These are phyloP conservation scores for Anisodus tanguticus DNA, from an alignment of 257 asterid genomes.

Conservation along the genomic window DNA sequence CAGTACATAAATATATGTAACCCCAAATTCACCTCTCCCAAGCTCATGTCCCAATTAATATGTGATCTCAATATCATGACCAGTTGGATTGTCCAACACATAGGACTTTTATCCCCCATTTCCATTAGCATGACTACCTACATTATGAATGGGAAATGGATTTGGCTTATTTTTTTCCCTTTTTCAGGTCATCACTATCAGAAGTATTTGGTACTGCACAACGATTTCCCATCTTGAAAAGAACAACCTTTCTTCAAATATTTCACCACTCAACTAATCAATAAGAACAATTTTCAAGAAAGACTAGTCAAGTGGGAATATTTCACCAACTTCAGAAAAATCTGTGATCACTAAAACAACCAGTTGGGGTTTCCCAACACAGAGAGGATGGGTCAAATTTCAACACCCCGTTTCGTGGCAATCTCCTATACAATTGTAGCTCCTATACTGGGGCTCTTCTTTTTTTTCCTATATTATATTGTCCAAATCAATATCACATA, in stretches of 20 bases:
- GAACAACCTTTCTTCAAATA: not conserved
- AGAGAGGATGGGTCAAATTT: not conserved
- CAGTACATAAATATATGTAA: constrained; percentile 61
- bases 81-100: constrained; percentile 49
- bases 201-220: constrained; percentile 52
- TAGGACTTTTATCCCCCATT: constrained; percentile 44
- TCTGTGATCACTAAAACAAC: not conserved
- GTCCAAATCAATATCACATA: not conserved
- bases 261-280: not conserved
- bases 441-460: not conserved
- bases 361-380: constrained; percentile 18
- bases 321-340: not conserved
- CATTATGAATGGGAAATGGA: constrained; percentile 37
- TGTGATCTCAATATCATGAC: constrained; percentile 43
- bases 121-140: not conserved
- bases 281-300: constrained; percentile 7
- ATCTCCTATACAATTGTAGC: not conserved
- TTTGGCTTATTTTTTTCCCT: constrained; percentile 36
- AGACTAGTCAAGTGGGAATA: not conserved
- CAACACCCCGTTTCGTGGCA: not conserved
- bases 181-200: constrained; percentile 34
- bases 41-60: constrained; percentile 59
- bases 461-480: not conserved
- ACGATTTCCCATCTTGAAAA: constrained; percentile 51
- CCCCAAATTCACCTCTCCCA: constrained; percentile 70